A percentile compares a stretch with the other conserved stretches of the same genome.
phyloP scores from a whole-genome alignment of 1,139 yeast genomes.

The Geotrichum aggregatum region DNA sequence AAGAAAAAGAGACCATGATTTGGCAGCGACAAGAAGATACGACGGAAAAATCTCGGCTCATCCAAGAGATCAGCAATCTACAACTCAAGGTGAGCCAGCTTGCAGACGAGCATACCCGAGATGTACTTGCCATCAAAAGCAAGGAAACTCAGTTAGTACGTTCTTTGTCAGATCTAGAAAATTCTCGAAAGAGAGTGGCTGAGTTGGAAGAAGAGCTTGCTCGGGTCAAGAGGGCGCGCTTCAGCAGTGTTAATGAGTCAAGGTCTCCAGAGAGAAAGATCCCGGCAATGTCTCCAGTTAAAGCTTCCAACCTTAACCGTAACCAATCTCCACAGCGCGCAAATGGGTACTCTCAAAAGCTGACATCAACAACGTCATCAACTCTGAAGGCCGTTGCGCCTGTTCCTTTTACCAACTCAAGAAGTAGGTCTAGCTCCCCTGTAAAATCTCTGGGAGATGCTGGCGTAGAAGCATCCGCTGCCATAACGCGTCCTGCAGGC shows the following conservation, averaged over 20 bases:
- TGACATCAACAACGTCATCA: neutral
- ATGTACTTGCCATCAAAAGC: conserved; percentile 53
- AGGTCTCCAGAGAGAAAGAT: neutral
- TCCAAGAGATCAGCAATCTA: conserved; percentile 44
- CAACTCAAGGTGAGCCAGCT: conserved; percentile 40
- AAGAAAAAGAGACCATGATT: conserved; percentile 44
- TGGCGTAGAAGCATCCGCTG: no score
- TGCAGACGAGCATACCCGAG: conserved; percentile 50
- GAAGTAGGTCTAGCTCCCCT: no score
- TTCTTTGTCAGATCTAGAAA: conserved; percentile 57
- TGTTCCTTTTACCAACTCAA: no score
- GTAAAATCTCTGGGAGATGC: no score
- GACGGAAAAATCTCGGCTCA: conserved; percentile 44
- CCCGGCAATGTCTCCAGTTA: neutral
- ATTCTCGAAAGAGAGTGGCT: conserved; percentile 31
- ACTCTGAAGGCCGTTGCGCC: no score
- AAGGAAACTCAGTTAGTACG: conserved; percentile 63
- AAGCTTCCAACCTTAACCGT: neutral
- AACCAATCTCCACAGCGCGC: no score
- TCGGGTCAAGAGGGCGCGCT: neutral
- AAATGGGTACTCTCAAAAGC: neutral
- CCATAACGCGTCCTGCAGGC: no score
- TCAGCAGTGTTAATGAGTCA: no score
- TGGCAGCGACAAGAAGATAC: conserved; percentile 43
- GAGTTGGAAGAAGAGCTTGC: conserved; percentile 7